Evolutionary conservation across 177 flowering plant species (phyloP).

Genomic region (Telopea speciosissima): DNA sequence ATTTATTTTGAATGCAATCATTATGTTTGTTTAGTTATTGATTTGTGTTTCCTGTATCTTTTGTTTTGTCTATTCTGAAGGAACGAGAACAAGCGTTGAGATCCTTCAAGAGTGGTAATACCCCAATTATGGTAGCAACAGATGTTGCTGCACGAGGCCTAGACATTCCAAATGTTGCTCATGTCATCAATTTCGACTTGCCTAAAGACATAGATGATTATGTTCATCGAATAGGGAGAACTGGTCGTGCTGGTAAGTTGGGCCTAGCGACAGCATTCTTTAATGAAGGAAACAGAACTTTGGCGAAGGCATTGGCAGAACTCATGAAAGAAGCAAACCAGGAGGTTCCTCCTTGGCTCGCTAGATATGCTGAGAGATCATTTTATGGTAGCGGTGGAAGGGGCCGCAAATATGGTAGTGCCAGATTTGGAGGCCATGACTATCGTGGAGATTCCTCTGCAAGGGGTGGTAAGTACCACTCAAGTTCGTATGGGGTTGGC

Average conservation of each 20-base stretch:
- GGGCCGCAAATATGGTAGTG: slow-evolving; percentile 15
- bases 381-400: slow-evolving; percentile 17
- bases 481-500: slow-evolving; percentile 5
- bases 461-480: slow-evolving; percentile 9
- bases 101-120: slow-evolving; percentile 43
- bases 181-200: slow-evolving; percentile 56
- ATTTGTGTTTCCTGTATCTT: neutral
- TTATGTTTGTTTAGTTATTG: neutral
- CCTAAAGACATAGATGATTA: slow-evolving; percentile 59
- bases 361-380: slow-evolving; percentile 27
- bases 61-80: slow-evolving; percentile 15
- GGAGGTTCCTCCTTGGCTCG: slow-evolving; percentile 57
- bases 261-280: slow-evolving; percentile 68
- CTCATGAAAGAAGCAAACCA: slow-evolving; percentile 59
- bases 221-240: slow-evolving; percentile 62
- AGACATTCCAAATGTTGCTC: slow-evolving; percentile 55
- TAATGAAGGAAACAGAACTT: slow-evolving; percentile 35
- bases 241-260: slow-evolving; percentile 68
- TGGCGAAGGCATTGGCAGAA: slow-evolving; percentile 45
- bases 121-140: slow-evolving; percentile 65
- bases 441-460: slow-evolving; percentile 20
- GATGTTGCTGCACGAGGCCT: slow-evolving; percentile 65
- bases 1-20: too few relatives aligned
- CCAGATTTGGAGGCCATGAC: slow-evolving; percentile 38
- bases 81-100: slow-evolving; percentile 55